Base-by-base conservation (phyloP, 78 protist species). In the Speleostelium caveatum region DNA sequence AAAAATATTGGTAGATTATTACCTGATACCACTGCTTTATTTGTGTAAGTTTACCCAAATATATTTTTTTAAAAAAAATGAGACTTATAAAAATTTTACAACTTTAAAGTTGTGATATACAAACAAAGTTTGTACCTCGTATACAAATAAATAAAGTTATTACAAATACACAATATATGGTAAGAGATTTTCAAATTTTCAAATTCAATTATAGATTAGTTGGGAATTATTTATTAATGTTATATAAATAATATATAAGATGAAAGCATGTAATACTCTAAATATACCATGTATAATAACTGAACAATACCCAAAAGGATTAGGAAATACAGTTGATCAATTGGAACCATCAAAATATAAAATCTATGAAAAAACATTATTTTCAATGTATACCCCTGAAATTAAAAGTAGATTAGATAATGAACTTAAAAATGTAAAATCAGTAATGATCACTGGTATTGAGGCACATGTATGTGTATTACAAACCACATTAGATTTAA, bases 381-480 rank as follows among this genome's bases (percentile, higher is more conserved):
- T 88, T 65, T 77, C 92, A 69, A 94, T 94, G 96, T 53, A 24
- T 32, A 61, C 58, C 26, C 61, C 69, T 1, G 89, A 80, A 36
- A 78, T 94, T 7, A 26, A 30, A 42, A 55, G 22, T 1, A 21
- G 36, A 12, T 39, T 88, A n/a, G 24, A 74, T 33, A 71, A 51
- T 19, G 38, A 65, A 14, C 30, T 53, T 12, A 60, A 74, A 26
- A 16, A 30, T 19, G 58, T 73, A 39, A 80, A 66, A 14, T 69
- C 86, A 1, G 80, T 89, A 3, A 65, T 94, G 2, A 59, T 94
- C 26, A 62, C 92, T 60, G 96, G 96, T 35, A 71, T 89, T 2
- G 96, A 94, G 66, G 65, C 76, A 2, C 96, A 94, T 74, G 93
- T 89, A 7, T 94, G 96, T 35, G 83, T 94, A 0, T 60, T 60